These are phyloP conservation scores for Lactarius sanguifluus DNA, from an alignment of 768 basidiomycete species.

Conservation along the genomic window DNA sequence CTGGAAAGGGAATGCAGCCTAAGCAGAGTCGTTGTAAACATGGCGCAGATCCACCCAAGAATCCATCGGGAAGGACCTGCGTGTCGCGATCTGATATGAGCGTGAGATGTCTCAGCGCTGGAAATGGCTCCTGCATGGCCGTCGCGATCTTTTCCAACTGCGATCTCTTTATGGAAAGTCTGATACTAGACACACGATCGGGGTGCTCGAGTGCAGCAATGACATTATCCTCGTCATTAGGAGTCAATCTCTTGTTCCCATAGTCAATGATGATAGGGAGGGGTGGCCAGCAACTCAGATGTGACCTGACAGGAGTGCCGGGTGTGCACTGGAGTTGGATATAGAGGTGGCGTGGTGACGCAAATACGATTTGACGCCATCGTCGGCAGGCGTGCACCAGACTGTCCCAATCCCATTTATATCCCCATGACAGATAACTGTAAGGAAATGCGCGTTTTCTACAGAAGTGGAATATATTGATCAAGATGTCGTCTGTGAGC, in stretches of 20 bases:
- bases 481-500: not conserved
- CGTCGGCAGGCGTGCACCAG: not conserved
- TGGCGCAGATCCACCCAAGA: not conserved
- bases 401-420: not conserved
- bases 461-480: not conserved
- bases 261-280: not conserved
- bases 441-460: not conserved
- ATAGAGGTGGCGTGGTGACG: not conserved
- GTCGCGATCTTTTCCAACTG: not conserved
- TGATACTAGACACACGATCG: not conserved
- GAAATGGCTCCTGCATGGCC: not conserved
- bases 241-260: fast-evolving
- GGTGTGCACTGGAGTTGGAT: not conserved
- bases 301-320: not conserved
- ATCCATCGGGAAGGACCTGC: not conserved
- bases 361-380: not conserved
- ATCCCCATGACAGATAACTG: not conserved
- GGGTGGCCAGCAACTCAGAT: not conserved
- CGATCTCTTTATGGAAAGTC: not conserved
- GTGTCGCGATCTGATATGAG: not conserved
- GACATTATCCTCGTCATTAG: not conserved
- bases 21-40: not conserved
- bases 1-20: not conserved
- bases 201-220: not conserved
- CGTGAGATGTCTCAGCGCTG: not conserved